Evolutionary conservation across 495 filamentous ascomycete genomes (phyloP).

Genomic region (Bacidia rubella): DNA sequence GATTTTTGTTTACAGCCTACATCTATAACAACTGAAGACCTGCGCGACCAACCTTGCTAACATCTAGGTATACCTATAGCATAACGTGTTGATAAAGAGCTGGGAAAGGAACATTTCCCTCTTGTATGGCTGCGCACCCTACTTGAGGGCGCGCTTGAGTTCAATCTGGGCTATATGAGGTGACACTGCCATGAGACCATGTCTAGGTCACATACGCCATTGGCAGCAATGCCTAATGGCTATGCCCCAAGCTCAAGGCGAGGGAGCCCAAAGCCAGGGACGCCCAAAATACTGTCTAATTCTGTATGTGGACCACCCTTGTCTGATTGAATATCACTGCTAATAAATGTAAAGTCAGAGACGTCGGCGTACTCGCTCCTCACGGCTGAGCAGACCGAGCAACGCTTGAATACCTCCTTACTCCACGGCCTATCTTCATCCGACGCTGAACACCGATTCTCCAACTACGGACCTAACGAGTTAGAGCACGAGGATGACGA

Average conservation of each 20-base stretch:
- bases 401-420: constrained; percentile 69
- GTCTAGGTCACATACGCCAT: constrained; percentile 46
- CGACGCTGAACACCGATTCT: constrained; percentile 65
- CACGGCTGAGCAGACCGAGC: constrained; percentile 61
- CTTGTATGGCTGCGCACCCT: neutral
- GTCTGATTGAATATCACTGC: neutral
- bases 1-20: too few relatives aligned
- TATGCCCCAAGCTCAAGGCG: constrained; percentile 26
- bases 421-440: constrained; percentile 63
- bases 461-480: constrained; percentile 81
- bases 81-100: neutral
- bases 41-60: neutral
- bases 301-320: constrained; percentile 10
- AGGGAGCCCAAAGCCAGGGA: constrained; percentile 26
- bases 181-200: constrained; percentile 21
- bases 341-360: constrained; percentile 30
- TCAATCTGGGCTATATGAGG: neutral
- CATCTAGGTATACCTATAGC: neutral
- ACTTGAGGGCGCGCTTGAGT: neutral
- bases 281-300: constrained; percentile 21
- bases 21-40: too few relatives aligned
- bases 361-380: constrained; percentile 51
- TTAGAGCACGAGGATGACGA: constrained; percentile 88
- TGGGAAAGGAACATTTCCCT: neutral
- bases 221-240: constrained; percentile 36